Base-by-base conservation (phyloP, 306 rosid species). In the Bauhinia variegata region DNA sequence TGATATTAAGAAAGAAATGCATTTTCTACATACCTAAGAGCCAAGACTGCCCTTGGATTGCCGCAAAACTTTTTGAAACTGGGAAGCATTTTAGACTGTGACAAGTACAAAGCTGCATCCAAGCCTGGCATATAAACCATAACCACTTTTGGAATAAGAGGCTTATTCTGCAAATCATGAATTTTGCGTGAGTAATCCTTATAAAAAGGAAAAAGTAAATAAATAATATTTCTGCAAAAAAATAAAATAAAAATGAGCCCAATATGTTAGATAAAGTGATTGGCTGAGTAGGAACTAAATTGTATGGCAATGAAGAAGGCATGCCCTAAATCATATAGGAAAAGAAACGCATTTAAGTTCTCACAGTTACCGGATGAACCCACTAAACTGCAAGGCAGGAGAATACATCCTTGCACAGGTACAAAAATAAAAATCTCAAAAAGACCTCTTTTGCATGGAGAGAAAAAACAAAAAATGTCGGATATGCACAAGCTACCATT, bases 61-160 rank as follows among this genome's bases (percentile, higher is more conserved):
- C 96, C 92, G 49, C 85, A 90, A 47, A 64, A 62, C 70, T 76
- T 86, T 72, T 82, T 84, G 41, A 90, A 72, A 71, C 69, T 84
- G 54, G 73, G 74, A 81, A 95, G 95, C 67, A 8, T 32, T 78
- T 80, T 87, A 67, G 88, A 81, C 34, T 85, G 84, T 4, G 97
- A 86, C 68, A 95, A 54, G 79, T 81, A 95, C 82, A 95, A 75
- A 71, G 96, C 95, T 30, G 99, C 97, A 71, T 95, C 97, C 71
- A 95, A 78, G 72, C 97, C 97, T 37, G 99, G 99, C 39, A 82
- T 56, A 66, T 95, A 95, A 65, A 95, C 87, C 97, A 90, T 86
- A 67, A 85, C 99, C 80, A 95, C 96, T 77, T 90, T 95, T 37
- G 82, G 91, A 71, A 95, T 95, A 60, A 95, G 99, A 34, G 99